Base-by-base conservation (phyloP, 257 asterid genomes). In the Vinca minor region DNA sequence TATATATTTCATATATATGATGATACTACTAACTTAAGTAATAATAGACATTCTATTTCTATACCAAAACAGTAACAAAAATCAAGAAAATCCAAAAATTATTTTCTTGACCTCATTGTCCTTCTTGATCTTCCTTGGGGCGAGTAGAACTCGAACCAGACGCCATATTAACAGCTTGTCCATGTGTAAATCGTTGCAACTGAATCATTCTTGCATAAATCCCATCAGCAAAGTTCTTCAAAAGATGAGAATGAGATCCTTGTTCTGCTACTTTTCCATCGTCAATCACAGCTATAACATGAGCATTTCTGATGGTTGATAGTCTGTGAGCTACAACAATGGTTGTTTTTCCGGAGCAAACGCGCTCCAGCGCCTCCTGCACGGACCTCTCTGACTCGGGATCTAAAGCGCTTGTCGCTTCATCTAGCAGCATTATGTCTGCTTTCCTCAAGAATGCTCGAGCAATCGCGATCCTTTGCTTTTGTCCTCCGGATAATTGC, bases 211-310 rank as follows among this genome's bases (percentile, higher is more conserved):
- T 81, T 0, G 95, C 87, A 38, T 90, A 90, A 21, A 84, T 74
- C 13, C 97, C 95, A 38, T 87, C 95, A 0, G 88, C 73, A 44
- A 68, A 47, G 70, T 79, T 84, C 60, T 87, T 87, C 84, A 87
- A 52, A n/a, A 90, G 75, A 73, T 87, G 95, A 2, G 90, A 83
- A 69, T 90, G 92, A 5, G 97, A 85, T 18, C 97, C 97, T 49
- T 83, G 95, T 63, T 90, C 95, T 0, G 86, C 88, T 54, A 90
- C 95, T 75, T 85, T 90, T 36, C 95, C 97, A 8, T 90, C 97
- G 13, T 90, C 95, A 23, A 90, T 85, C 32, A 90, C 95, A 0
- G 92, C 91, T 29, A 90, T 90, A 5, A 81, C 86, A 39, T 87
- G 87, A 0, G 95, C 92, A 52, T 82, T 87, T 62, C 90, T 78